A percentile compares a stretch with the other conserved stretches of the same genome.
Conservation (phyloP, 1,139 yeast genomes). For the Suzukiozyma palmioleophila region DNA sequence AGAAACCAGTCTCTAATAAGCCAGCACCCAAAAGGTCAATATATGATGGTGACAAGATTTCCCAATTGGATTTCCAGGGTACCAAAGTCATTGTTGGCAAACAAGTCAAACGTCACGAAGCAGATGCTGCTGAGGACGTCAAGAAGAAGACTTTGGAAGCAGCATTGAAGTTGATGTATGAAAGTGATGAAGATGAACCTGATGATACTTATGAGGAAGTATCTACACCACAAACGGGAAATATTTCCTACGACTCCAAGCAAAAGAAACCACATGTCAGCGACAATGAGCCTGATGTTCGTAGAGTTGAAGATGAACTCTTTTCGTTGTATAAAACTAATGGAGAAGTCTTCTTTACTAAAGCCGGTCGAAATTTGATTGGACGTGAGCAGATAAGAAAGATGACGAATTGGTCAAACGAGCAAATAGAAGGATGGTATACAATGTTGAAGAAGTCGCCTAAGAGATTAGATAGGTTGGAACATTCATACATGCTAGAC, state of each 20-base stretch:
- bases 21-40: constrained; percentile 13
- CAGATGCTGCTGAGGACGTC: constrained; percentile 18
- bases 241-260: not conserved
- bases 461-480: constrained; percentile 52
- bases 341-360: constrained; percentile 46
- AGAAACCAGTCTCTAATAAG: not conserved
- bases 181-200: constrained; percentile 72
- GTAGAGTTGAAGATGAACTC: not conserved
- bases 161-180: constrained; percentile 63
- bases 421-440: constrained; percentile 92
- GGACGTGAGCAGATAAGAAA: constrained; percentile 49
- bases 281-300: not conserved
- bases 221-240: not conserved
- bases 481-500: constrained; percentile 51
- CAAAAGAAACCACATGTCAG: not conserved
- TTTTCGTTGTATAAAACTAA: constrained; percentile 46
- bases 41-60: constrained; percentile 27
- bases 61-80: constrained; percentile 18
- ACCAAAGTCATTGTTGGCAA: constrained; percentile 21
- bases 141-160: constrained; percentile 57
- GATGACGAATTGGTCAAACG: constrained; percentile 71
- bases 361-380: constrained; percentile 47
- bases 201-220: constrained; percentile 78
- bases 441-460: constrained; percentile 68
- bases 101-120: constrained; percentile 8